Conservation (phyloP, 73 alveolate species). For the Urostyla sp. region DNA sequence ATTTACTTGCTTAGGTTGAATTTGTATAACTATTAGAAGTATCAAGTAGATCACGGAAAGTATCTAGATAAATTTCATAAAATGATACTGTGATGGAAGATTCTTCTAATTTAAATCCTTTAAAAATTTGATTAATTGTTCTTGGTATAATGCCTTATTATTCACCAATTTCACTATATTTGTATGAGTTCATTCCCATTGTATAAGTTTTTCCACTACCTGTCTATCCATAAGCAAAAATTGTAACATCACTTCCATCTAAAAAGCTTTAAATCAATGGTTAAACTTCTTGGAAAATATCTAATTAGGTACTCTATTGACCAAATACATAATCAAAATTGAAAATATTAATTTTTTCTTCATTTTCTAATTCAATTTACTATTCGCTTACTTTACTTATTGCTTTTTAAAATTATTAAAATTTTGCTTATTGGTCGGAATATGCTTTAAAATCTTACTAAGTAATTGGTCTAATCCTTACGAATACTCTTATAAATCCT, state of each 20-base stretch:
- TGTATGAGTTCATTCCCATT: slow-evolving; percentile 75
- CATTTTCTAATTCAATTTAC: not conserved
- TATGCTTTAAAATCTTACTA: slow-evolving; percentile 33
- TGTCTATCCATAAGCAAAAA: slow-evolving; percentile 88
- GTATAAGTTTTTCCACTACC: slow-evolving; percentile 94
- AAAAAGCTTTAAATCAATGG: slow-evolving; percentile 82
- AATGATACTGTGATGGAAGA: slow-evolving; percentile 53
- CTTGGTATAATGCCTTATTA: slow-evolving; percentile 78
- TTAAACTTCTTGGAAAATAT: slow-evolving; percentile 79
- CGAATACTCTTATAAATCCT: slow-evolving; percentile 82
- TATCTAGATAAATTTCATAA: slow-evolving; percentile 69
- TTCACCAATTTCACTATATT: slow-evolving; percentile 32
- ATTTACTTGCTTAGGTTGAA: not conserved
- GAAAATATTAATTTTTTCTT: slow-evolving; percentile 21
- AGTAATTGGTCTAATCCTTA: slow-evolving; percentile 74
- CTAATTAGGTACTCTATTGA: slow-evolving; percentile 48
- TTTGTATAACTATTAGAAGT: slow-evolving; percentile 8
- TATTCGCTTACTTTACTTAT: not conserved
- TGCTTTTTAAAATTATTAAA: not conserved
- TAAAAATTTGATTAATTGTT: slow-evolving; percentile 60
- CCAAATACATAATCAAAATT: slow-evolving; percentile 76
- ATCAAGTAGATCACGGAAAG: slow-evolving; percentile 64
- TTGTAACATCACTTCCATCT: slow-evolving; percentile 87
- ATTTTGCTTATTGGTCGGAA: slow-evolving; percentile 2
- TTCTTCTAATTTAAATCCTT: slow-evolving; percentile 2